phyloP scores from a whole-genome alignment of 306 rosid species.

The Cicer yamashitae region DNA sequence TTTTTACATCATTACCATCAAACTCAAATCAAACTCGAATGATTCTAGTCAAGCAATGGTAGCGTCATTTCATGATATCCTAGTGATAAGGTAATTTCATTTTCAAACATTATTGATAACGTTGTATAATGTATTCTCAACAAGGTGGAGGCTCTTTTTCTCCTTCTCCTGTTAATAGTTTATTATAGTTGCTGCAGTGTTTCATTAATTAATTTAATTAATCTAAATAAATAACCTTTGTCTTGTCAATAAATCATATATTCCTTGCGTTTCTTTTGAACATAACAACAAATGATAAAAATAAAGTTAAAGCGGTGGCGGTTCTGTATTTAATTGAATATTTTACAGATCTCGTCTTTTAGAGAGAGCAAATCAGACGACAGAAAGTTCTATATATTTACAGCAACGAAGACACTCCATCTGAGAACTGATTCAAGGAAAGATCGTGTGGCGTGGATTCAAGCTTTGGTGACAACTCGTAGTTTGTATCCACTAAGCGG shows the following conservation, averaged over 20 bases:
- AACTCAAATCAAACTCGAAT: slow-evolving; percentile 12
- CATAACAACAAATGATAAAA: not conserved
- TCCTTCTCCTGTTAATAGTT: slow-evolving; percentile 6
- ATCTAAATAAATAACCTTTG: not conserved
- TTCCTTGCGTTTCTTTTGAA: not conserved
- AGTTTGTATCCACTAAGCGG: slow-evolving; percentile 68
- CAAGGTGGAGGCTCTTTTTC: slow-evolving; percentile 43
- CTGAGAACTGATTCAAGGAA: slow-evolving; percentile 83
- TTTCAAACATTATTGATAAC: slow-evolving; percentile 38
- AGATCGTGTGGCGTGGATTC: slow-evolving; percentile 89
- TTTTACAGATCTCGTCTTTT: slow-evolving; percentile 75
- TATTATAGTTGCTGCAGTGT: slow-evolving; percentile 33
- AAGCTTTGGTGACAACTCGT: slow-evolving; percentile 81
- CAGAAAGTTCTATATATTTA: slow-evolving; percentile 76
- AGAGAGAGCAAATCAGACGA: slow-evolving; percentile 97
- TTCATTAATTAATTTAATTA: slow-evolving; percentile 3
- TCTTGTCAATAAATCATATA: not conserved
- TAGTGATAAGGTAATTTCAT: slow-evolving; percentile 38
- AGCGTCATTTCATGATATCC: slow-evolving; percentile 39
- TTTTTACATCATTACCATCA: slow-evolving; percentile 20
- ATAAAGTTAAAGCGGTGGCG: not conserved
- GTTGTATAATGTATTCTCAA: slow-evolving; percentile 31
- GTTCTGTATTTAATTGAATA: not conserved
- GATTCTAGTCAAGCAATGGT: slow-evolving; percentile 21
- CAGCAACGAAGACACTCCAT: slow-evolving; percentile 96